These are phyloP conservation scores for Oryza meyeriana DNA, from an alignment of 176 grass and related monocot species.

Conservation along the genomic window DNA sequence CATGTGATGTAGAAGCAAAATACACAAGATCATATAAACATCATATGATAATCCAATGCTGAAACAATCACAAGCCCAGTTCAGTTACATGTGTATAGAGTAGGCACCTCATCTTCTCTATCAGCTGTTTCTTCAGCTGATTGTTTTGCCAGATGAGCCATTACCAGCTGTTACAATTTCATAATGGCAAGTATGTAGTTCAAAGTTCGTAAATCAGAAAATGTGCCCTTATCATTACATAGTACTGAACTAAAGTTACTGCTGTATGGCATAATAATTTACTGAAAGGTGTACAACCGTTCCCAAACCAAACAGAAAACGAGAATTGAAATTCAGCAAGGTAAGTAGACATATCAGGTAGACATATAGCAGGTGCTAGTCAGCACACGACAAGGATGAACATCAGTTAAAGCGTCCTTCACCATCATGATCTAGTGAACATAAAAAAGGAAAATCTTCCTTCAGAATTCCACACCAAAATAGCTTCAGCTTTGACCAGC, in stretches of 20 bases:
- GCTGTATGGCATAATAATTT: slow-evolving; percentile 1
- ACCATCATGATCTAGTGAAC: not conserved
- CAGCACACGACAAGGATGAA: slow-evolving; percentile 17
- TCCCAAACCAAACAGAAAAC: not conserved
- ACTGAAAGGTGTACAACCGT: not conserved
- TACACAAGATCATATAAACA: not conserved
- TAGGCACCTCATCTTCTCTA: not conserved
- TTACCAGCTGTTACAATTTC: not conserved
- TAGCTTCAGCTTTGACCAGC: not conserved
- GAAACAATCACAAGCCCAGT: not conserved
- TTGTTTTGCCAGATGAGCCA: not conserved
- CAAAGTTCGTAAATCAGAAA: not conserved
- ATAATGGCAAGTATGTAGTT: not conserved
- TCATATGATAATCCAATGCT: not conserved
- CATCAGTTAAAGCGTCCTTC: not conserved
- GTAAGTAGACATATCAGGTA: not conserved
- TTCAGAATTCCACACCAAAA: not conserved
- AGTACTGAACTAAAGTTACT: not conserved
- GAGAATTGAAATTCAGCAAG: not conserved
- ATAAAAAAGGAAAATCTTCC: not conserved
- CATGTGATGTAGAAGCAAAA: not conserved
- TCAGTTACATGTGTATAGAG: not conserved
- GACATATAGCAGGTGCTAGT: not conserved
- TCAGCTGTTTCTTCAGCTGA: not conserved
- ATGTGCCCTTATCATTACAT: not conserved